These are phyloP conservation scores for Tetrahymena elliotti DNA, from an alignment of 73 alveolate species.

Conservation along the genomic window DNA sequence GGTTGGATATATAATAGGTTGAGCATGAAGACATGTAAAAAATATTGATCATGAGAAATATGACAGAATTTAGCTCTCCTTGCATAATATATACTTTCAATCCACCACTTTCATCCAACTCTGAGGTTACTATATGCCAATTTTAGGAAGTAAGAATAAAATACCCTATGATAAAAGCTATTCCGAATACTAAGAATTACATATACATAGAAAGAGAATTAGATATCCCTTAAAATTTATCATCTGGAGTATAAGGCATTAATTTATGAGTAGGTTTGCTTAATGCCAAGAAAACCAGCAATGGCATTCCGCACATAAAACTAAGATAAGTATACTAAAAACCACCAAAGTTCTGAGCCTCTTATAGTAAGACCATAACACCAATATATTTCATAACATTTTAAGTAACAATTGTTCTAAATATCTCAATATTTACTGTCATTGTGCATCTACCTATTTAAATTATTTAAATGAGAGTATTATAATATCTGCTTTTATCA, in stretches of 20 bases:
- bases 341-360: constrained; percentile 15
- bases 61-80: constrained; percentile 8
- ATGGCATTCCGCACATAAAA: constrained; percentile 25
- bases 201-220: not conserved
- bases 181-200: not conserved
- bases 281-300: constrained; percentile 1
- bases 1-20: constrained; percentile 7
- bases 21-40: constrained; percentile 9
- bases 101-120: not conserved
- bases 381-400: constrained; percentile 22
- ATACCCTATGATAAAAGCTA: constrained; percentile 1
- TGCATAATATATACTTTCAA: not conserved
- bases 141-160: not conserved
- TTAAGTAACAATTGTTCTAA: constrained; percentile 3
- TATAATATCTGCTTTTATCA: too few species aligned
- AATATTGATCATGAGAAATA: not conserved
- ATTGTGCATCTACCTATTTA: constrained; percentile 18
- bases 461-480: not conserved
- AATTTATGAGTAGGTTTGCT: not conserved
- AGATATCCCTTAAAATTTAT: constrained; percentile 6
- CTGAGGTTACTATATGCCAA: not conserved
- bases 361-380: constrained; percentile 18
- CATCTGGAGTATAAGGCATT: constrained; percentile 3
- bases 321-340: constrained; percentile 2
- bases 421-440: constrained; percentile 5